Conservation (phyloP, 2,329 filamentous ascomycete genomes). For the Nothophaeocryptopus gaeumannii region DNA sequence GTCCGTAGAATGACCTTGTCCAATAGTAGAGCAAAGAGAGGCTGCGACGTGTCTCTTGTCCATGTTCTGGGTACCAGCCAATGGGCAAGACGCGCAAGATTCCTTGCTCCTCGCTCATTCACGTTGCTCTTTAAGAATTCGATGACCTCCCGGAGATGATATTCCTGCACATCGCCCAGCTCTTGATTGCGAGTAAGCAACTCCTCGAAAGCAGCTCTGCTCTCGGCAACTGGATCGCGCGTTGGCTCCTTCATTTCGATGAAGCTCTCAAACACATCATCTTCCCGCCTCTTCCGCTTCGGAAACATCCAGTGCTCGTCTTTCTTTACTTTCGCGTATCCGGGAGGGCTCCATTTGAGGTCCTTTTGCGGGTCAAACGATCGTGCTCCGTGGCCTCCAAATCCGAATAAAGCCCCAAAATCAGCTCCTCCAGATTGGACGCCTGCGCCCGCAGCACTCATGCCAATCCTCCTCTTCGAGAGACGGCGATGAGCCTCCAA, state of each 20-base stretch:
- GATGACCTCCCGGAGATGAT: conserved; percentile 12
- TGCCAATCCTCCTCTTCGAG: conserved; percentile 55
- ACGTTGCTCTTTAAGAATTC: conserved; percentile 24
- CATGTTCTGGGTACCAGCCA: conserved; percentile 19
- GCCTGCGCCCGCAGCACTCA: conserved; percentile 16
- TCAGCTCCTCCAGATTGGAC: conserved; percentile 22
- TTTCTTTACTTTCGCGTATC: conserved; percentile 12
- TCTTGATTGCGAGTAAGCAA: conserved; percentile 14
- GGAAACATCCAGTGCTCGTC: conserved; percentile 19
- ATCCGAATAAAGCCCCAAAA: conserved; percentile 32
- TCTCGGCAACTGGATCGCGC: conserved; percentile 16
- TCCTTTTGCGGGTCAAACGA: conserved; percentile 20
- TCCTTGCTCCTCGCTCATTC: conserved; percentile 27
- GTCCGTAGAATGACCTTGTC: conserved; percentile 25
- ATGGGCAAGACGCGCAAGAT: conserved; percentile 19
- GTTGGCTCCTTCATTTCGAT: conserved; percentile 8
- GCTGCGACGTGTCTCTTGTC: background rate
- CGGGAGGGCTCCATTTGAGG: conserved; percentile 29
- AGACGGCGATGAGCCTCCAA: conserved; percentile 59
- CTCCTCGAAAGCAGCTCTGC: conserved; percentile 22
- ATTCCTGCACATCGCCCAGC: background rate
- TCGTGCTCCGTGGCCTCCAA: conserved; percentile 17
- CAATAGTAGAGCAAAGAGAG: conserved; percentile 8
- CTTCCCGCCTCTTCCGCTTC: conserved; percentile 6
- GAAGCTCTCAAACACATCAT: conserved; percentile 14